A percentile compares a stretch with the other conserved stretches of the same genome.
These are phyloP conservation scores for Fusarium coffeatum DNA, from an alignment of 2,329 filamentous ascomycete genomes.

Conservation along the genomic window DNA sequence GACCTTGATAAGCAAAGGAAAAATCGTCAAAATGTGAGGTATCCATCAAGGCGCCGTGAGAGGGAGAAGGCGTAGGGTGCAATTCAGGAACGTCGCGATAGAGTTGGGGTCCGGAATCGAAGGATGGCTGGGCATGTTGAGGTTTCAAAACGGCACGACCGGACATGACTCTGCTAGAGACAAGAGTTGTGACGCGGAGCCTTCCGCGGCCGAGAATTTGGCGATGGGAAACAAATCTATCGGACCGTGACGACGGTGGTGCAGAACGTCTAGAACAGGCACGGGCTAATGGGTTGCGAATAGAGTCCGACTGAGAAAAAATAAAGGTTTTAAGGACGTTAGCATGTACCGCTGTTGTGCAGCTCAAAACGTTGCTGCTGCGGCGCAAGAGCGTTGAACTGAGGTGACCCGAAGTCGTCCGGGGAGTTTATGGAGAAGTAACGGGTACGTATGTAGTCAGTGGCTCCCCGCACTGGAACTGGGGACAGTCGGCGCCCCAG, in stretches of 20 bases:
- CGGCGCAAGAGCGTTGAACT: conserved; percentile 34
- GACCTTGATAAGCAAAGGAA: conserved; percentile 61
- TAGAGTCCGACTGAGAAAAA: conserved; percentile 8
- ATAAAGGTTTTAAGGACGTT: conserved; percentile 25
- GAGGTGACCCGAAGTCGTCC: conserved; percentile 37
- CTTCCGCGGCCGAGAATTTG: conserved; percentile 34
- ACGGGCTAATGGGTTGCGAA: conserved; percentile 5
- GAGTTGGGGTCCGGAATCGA: conserved; percentile 44
- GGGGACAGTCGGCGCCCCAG: conserved; percentile 39
- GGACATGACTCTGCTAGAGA: conserved; percentile 47
- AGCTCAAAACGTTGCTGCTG: conserved; percentile 29
- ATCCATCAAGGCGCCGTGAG: conserved; percentile 55
- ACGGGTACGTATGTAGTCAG: conserved; percentile 42
- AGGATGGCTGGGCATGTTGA: conserved; percentile 49
- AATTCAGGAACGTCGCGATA: conserved; percentile 42
- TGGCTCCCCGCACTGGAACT: conserved; percentile 46
- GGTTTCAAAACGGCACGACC: conserved; percentile 46
- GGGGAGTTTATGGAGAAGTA: conserved; percentile 41
- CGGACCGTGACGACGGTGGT: conserved; percentile 7
- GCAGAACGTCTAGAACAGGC: conserved; percentile 1
- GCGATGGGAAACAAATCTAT: conserved; percentile 24
- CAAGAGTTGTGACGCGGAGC: conserved; percentile 27
- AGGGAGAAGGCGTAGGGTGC: conserved; percentile 36
- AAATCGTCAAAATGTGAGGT: conserved; percentile 65
- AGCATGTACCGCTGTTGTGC: conserved; percentile 21